phyloP scores from a whole-genome alignment of 257 asterid genomes.

The Plantago ovata region DNA sequence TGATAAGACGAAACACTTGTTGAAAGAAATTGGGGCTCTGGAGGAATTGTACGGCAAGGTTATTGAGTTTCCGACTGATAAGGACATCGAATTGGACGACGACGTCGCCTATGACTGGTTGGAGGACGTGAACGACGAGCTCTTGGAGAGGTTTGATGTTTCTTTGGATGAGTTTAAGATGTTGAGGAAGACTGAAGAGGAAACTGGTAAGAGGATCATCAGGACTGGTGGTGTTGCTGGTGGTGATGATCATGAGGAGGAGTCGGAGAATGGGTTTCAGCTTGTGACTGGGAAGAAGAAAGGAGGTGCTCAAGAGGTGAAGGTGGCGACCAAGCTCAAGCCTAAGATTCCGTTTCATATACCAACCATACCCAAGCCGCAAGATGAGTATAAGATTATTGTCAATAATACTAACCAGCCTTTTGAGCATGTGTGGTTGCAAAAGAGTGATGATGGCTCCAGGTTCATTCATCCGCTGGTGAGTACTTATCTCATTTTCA shows the following conservation, averaged over 20 bases:
- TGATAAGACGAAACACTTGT: conserved; percentile 40
- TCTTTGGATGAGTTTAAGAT: conserved; percentile 65
- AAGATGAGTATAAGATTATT: conserved; percentile 75
- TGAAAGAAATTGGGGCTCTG: conserved; percentile 50
- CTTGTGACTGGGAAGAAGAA: conserved; percentile 70
- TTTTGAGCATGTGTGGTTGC: conserved; percentile 87
- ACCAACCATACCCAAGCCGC: conserved; percentile 64
- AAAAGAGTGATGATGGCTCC: conserved; percentile 71
- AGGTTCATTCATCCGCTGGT: conserved; percentile 74
- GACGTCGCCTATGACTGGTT: conserved; percentile 77
- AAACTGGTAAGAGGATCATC: conserved; percentile 50
- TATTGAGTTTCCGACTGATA: conserved; percentile 52
- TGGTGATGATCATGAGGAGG: conserved; percentile 31
- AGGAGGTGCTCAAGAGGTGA: conserved; percentile 46
- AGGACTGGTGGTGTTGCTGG: conserved; percentile 20
- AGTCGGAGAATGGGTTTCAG: conserved; percentile 59
- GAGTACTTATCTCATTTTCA: conserved; percentile 21
- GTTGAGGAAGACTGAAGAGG: conserved; percentile 54
- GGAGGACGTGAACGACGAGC: conserved; percentile 64
- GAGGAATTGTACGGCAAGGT: conserved; percentile 49
- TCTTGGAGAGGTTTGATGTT: conserved; percentile 61
- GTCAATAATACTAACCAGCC: conserved; percentile 82
- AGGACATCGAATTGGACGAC: conserved; percentile 54
- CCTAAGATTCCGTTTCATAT: conserved; percentile 84
- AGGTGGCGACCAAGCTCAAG: conserved; percentile 63